These are phyloP conservation scores for Phytophthora hibernalis DNA, from an alignment of 352 stramenopile genomes.

Conservation along the genomic window DNA sequence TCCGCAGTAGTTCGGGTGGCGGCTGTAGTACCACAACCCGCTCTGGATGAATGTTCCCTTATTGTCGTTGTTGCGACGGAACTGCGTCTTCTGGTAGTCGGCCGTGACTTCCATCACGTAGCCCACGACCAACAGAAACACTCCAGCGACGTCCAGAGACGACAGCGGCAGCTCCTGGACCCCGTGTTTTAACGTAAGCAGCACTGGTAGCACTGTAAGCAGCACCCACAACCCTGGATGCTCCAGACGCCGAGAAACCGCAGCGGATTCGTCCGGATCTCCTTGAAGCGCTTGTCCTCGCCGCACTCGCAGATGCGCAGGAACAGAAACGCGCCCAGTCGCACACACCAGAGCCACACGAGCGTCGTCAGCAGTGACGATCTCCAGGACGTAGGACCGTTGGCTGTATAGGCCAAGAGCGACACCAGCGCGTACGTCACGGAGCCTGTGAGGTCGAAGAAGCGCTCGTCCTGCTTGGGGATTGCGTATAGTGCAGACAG, in stretches of 20 bases:
- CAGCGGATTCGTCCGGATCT: conserved; percentile 68
- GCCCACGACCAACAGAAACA: conserved; percentile 58
- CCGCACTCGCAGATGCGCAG: conserved; percentile 69
- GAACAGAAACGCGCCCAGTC: conserved; percentile 84
- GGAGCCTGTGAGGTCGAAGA: conserved; percentile 88
- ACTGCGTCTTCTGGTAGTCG: conserved; percentile 79
- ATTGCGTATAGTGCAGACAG: conserved; percentile 69
- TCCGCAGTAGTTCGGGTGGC: conserved; percentile 93
- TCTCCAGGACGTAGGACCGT: conserved; percentile 47
- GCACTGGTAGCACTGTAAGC: conserved; percentile 72
- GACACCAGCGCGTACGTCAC: conserved; percentile 73
- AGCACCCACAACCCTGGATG: conserved; percentile 87
- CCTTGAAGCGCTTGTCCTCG: conserved; percentile 77
- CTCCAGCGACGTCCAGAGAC: conserved; percentile 45
- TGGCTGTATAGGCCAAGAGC: conserved; percentile 45
- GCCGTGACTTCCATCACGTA: conserved; percentile 71
- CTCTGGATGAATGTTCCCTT: conserved; percentile 78
- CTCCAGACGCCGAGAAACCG: conserved; percentile 83
- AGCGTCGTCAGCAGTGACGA: conserved; percentile 63
- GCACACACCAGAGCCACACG: conserved; percentile 81
- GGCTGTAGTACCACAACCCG: conserved; percentile 85
- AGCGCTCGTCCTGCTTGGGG: conserved; percentile 75
- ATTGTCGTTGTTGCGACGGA: conserved; percentile 62
- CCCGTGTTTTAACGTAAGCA: conserved; percentile 58
- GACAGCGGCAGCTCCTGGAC: conserved; percentile 20